phyloP scores from a whole-genome alignment of 2,329 filamentous ascomycete species.

The Microdochium bolleyi region DNA sequence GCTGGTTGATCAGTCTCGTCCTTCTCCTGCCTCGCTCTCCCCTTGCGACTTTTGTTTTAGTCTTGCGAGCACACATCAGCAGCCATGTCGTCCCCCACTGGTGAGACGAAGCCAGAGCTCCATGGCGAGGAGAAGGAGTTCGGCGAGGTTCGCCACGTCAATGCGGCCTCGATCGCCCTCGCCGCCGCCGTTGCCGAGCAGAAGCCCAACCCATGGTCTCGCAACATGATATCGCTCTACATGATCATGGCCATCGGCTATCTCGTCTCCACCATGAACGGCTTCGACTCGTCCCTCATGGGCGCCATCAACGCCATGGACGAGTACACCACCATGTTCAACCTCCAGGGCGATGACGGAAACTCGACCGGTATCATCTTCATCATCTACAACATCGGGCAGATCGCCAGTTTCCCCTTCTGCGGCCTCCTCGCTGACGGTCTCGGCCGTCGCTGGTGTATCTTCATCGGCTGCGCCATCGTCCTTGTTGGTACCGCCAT shows the following conservation, averaged over 20 bases:
- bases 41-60: not conserved
- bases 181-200: conserved; percentile 23
- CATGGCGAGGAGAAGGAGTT: conserved; percentile 13
- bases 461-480: conserved; percentile 45
- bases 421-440: conserved; percentile 41
- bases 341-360: conserved; percentile 31
- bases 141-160: conserved; percentile 21
- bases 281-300: conserved; percentile 49
- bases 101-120: conserved; percentile 9
- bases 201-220: conserved; percentile 23
- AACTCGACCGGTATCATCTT: conserved; percentile 36
- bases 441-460: conserved; percentile 44
- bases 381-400: conserved; percentile 40
- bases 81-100: conserved; percentile 8
- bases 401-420: conserved; percentile 43
- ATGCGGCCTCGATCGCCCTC: conserved; percentile 25
- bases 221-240: conserved; percentile 26
- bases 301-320: conserved; percentile 43
- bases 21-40: not conserved
- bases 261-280: conserved; percentile 43
- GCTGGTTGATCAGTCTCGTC: not conserved
- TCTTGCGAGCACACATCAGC: not conserved
- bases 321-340: conserved; percentile 40
- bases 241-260: conserved; percentile 29
- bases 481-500: conserved; percentile 43